Evolutionary conservation across 768 basidiomycete genomes (phyloP), one percentile per base, ranked within the genome.

Genomic region (Boletus sensibilis): DNA sequence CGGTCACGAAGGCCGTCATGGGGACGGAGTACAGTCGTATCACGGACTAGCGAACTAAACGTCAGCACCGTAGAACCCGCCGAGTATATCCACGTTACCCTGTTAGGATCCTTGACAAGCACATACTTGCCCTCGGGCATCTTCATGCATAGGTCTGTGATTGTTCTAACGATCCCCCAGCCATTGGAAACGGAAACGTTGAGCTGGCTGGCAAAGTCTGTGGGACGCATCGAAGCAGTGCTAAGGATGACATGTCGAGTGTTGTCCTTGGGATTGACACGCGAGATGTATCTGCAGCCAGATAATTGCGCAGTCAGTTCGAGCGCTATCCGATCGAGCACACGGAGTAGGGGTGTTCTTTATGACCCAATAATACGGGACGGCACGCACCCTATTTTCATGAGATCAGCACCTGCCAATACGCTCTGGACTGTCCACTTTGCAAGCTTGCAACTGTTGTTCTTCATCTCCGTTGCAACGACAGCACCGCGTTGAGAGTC

Each of bases 381-480:
- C 44, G 43, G 27, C 25, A 81, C 87, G 55, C 63, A 96, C 93
- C 95, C 96, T 69, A 98, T 93, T 78, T 98, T 99, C 87, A 98
- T 89, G 58, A 87, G 76, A 49, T 98, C 97, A 21, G 94, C 96
- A 42, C 97, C 97, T 42, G 97, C 94, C 35, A 99, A 79, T 38
- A 98, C 81, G 68, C 90, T 90, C 78, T 98, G 94, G 18, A 98
- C 92, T 0, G 96, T 88, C 94, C 96, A 99, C 67, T 96, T 90
- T 20, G 95, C 94, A 29, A 99, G 82, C 73, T 99, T 99, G 77
- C 88, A 94, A 64, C 88, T 92, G 77, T 99, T 99, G 75, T 99
- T 99, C 79, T 98, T 99, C 97, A 98, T 98, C 79, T 99, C 97
- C 25, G 93, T 95, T 35, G 97, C 94, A 57, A 98, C 94, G 41